A percentile compares a stretch with the other conserved stretches of the same genome.
Conservation (phyloP, 352 stramenopile genomes). For the Phytophthora kernoviae region DNA sequence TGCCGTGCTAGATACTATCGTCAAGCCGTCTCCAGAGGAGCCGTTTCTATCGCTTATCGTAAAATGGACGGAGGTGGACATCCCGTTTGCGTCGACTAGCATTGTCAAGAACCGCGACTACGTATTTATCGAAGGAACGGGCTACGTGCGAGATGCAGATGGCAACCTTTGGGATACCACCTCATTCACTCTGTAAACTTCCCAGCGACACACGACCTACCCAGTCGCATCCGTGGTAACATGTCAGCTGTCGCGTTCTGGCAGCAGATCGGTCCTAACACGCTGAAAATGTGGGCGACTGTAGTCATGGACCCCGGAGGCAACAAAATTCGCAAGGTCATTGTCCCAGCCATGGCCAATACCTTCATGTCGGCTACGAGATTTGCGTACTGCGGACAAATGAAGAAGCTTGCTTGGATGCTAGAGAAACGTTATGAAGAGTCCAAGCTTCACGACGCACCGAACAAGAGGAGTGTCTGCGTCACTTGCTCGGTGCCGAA, state of each 20-base stretch:
- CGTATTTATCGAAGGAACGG: constrained; percentile 44
- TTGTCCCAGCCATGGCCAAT: not conserved
- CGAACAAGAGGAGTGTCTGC: constrained; percentile 5
- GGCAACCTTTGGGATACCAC: constrained; percentile 46
- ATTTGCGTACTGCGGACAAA: constrained; percentile 25
- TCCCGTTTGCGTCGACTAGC: constrained; percentile 5
- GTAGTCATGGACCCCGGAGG: not conserved
- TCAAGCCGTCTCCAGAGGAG: constrained; percentile 13
- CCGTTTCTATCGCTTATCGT: constrained; percentile 34
- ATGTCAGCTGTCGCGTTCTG: constrained; percentile 38
- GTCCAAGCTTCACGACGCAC: not conserved
- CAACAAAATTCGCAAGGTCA: not conserved
- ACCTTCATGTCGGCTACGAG: not conserved
- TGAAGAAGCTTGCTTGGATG: constrained; percentile 38
- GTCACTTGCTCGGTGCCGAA: not conserved
- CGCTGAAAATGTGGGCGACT: not conserved
- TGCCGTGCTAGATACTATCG: constrained; percentile 24
- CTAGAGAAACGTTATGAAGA: not conserved
- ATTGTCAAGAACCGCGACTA: constrained; percentile 49
- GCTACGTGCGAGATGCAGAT: constrained; percentile 26
- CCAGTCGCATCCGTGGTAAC: constrained; percentile 25
- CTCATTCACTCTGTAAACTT: constrained; percentile 42
- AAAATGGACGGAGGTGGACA: constrained; percentile 23
- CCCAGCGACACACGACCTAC: constrained; percentile 6
- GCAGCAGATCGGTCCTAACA: constrained; percentile 6